Evolutionary conservation across 192 early-diverging fungal genomes (phyloP).

Genomic region (Chytriomyces confervae): DNA sequence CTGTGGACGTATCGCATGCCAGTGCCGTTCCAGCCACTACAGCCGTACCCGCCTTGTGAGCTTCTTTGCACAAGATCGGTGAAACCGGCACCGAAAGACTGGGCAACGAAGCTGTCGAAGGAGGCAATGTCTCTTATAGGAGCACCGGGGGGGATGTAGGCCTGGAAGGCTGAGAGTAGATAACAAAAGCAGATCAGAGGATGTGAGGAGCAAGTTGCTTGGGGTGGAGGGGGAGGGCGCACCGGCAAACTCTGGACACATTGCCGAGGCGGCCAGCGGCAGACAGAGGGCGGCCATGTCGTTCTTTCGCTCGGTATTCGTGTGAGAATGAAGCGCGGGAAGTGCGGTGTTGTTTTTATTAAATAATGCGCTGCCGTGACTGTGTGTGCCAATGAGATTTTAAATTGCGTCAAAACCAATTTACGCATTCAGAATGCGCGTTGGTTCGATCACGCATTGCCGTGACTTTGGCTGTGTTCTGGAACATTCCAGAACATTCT

Average conservation of each 20-base stretch:
- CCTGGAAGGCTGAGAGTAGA: background rate
- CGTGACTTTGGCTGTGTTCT: too few relatives aligned
- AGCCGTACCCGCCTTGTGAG: background rate
- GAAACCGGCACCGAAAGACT: background rate
- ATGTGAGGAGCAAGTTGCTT: background rate
- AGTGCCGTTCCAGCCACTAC: background rate
- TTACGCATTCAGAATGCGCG: too few relatives aligned
- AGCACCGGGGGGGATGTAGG: background rate
- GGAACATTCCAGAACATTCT: too few relatives aligned
- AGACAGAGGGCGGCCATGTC: background rate
- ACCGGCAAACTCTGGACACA: background rate
- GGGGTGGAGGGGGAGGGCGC: background rate
- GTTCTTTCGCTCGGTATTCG: too few relatives aligned
- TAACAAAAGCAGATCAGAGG: background rate
- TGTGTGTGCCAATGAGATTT: too few relatives aligned
- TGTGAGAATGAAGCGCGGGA: too few relatives aligned
- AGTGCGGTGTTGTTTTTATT: too few relatives aligned
- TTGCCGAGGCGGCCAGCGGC: background rate
- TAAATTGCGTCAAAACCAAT: too few relatives aligned
- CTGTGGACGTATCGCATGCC: background rate
- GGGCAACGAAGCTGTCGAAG: background rate
- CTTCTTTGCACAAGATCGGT: background rate
- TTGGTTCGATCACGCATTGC: too few relatives aligned
- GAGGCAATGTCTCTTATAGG: background rate
- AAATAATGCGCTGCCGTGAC: too few relatives aligned